Base-by-base conservation (phyloP, 768 basidiomycete genomes). In the Xanthoconium purpureum region DNA sequence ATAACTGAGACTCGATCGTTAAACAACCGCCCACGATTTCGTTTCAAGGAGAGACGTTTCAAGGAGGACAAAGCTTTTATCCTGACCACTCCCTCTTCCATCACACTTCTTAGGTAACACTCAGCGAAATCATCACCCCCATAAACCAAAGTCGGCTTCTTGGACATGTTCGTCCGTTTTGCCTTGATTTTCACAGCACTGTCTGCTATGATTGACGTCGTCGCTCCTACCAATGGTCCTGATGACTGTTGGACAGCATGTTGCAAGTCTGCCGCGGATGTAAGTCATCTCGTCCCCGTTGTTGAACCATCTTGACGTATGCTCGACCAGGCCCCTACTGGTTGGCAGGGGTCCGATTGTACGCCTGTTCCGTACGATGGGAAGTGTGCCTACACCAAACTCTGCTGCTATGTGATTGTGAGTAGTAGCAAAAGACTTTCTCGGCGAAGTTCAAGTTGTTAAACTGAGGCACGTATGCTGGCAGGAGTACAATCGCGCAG, bases 321-420 rank as follows among this genome's bases (percentile, higher is more conserved):
- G 13, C 13, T 3, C 15, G 4, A 12, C 10, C 38, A 60, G 59
- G 10, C 33, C 8, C 38, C 49, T 24, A 50, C n/a, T 10, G 48
- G 59, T 29, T 60, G 15, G 18, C 20, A 47, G 30, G 54, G 49
- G 7, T 2, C 20, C 7, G 2, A 2, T 20, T 61, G 59, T n/a
- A 56, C n/a, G 36, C 0, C 11, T 30, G 5, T 50, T 6, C 4
- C n/a, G 37, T 7, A 36, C 24, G n/a, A 36, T 3, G 32, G 6
- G 6, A 6, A 1, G 12, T 55, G 58, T 36, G 5, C 36, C 11
- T 28, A 44, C 35, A 54, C 28, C n/a, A 48, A 60, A 24, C 13
- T 60, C 18, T 60, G 58, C 15, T 60, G 58, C 32, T 36, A 45
- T 13, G 2, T 2, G 6, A n/a, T 53, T 12, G 50, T 59, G 29